Conservation (phyloP, 495 filamentous ascomycete genomes). For the Amorphotheca resinae region DNA sequence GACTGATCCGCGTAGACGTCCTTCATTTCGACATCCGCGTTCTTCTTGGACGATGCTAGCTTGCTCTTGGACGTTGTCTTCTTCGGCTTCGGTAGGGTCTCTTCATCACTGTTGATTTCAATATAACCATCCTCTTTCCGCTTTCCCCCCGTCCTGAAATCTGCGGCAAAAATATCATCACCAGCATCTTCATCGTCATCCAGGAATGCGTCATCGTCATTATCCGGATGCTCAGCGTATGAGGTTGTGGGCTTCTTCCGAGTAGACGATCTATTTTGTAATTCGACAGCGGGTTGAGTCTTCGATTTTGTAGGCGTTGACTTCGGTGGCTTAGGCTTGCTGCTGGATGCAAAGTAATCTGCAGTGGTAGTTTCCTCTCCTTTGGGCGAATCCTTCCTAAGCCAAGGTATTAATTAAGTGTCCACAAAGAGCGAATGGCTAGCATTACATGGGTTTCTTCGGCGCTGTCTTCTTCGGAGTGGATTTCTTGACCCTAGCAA, state of each 20-base stretch:
- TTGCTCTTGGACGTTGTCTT: conserved; percentile 16
- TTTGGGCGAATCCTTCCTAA: conserved; percentile 31
- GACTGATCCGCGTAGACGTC: conserved; percentile 17
- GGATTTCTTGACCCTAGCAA: conserved; percentile 16
- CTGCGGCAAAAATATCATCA: conserved; percentile 62
- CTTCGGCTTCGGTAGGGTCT: conserved; percentile 38
- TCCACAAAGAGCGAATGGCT: no score
- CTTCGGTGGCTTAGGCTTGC: conserved; percentile 29
- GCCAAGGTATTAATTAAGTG: background rate
- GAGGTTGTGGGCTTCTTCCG: conserved; percentile 24
- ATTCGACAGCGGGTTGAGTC: conserved; percentile 19
- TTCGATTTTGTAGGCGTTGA: conserved; percentile 22
- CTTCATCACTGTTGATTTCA: conserved; percentile 47
- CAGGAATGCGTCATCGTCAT: conserved; percentile 34
- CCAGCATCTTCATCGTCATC: conserved; percentile 53
- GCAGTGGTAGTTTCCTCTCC: conserved; percentile 43
- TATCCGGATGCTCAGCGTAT: conserved; percentile 24
- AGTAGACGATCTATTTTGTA: conserved; percentile 14
- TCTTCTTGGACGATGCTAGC: conserved; percentile 24
- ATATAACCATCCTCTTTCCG: conserved; percentile 57
- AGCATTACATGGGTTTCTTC: conserved; percentile 26
- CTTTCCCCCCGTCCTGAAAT: conserved; percentile 43
- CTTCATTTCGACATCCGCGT: conserved; percentile 38
- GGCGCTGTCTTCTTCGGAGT: conserved; percentile 34
- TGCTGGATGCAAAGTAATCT: conserved; percentile 49